Evolutionary conservation across 768 basidiomycete species (phyloP).

Genomic region (Thelephora ganbajun): DNA sequence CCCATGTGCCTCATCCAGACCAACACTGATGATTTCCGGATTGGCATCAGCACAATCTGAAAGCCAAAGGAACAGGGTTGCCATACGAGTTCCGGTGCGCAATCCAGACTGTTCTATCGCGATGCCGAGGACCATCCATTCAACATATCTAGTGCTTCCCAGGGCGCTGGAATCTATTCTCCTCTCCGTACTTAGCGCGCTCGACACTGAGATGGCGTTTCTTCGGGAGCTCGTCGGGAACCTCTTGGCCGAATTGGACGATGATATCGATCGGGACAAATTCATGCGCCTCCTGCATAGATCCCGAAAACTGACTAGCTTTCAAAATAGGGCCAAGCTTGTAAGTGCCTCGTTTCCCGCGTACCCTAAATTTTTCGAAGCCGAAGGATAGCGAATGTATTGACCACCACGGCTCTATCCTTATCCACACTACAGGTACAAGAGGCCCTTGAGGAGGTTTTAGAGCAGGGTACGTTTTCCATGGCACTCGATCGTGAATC

Average conservation of each 20-base stretch:
- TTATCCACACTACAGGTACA: constrained; percentile 43
- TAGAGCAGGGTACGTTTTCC: constrained; percentile 57
- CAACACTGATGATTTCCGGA: constrained; percentile 1
- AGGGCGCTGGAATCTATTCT: constrained; percentile 91
- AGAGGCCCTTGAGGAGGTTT: constrained; percentile 81
- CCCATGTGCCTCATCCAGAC: constrained; percentile 3
- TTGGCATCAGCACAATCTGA: constrained; percentile 60
- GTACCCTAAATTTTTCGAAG: too few relatives aligned
- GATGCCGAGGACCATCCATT: constrained; percentile 1
- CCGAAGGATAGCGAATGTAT: neutral
- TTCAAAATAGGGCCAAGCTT: constrained; percentile 82
- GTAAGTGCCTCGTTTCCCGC: constrained; percentile 30
- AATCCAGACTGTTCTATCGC: neutral
- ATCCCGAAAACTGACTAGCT: constrained; percentile 74
- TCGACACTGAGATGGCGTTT: constrained; percentile 95
- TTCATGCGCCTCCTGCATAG: constrained; percentile 88
- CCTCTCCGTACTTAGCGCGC: constrained; percentile 78
- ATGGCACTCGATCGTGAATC: constrained; percentile 1
- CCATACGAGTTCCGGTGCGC: constrained; percentile 83
- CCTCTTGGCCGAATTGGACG: constrained; percentile 84
- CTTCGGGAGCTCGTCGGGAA: constrained; percentile 84
- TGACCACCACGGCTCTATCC: neutral
- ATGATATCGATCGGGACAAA: constrained; percentile 90
- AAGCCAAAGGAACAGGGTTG: constrained; percentile 47
- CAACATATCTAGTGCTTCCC: constrained; percentile 10